Percentiles rank a stretch among this genome's conserved stretches.
Conservation (phyloP, 345 rosid genomes). For the Orychophragmus violaceus region DNA sequence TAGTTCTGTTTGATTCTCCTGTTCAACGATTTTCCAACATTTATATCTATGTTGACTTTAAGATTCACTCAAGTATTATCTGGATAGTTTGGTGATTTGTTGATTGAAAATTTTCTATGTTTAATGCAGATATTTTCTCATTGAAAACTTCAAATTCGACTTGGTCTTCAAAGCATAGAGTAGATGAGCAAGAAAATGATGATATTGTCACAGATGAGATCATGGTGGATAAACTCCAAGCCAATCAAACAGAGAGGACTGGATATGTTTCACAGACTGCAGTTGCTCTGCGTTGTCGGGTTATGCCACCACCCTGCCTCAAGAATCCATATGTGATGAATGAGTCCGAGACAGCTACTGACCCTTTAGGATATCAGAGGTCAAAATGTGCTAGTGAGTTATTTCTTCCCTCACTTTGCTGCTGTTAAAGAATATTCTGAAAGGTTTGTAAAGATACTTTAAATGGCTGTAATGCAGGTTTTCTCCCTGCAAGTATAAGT, state of each 20-base stretch:
- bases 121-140: conserved; percentile 36
- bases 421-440: neutral
- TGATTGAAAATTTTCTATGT: neutral
- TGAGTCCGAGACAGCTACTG: conserved; percentile 46
- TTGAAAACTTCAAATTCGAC: conserved; percentile 40
- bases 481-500: conserved; percentile 48
- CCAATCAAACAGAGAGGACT: neutral
- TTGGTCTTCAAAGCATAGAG: conserved; percentile 38
- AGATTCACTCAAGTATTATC: neutral
- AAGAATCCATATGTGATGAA: conserved; percentile 73
- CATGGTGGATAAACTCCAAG: neutral
- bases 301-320: conserved; percentile 31
- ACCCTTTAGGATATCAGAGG: conserved; percentile 75
- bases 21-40: neutral
- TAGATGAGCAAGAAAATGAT: conserved; percentile 44
- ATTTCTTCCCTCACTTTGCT: neutral
- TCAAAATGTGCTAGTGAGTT: conserved; percentile 76
- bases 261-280: neutral
- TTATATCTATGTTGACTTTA: neutral
- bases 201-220: conserved; percentile 35
- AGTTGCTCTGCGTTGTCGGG: conserved; percentile 76
- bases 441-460: neutral
- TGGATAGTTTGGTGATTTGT: neutral
- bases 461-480: conserved; percentile 40
- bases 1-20: neutral